Evolutionary conservation across 1,139 yeast genomes (phyloP), one percentile per base, ranked within the genome.

Genomic region (Hemisphaericaspora lyxosophila): DNA sequence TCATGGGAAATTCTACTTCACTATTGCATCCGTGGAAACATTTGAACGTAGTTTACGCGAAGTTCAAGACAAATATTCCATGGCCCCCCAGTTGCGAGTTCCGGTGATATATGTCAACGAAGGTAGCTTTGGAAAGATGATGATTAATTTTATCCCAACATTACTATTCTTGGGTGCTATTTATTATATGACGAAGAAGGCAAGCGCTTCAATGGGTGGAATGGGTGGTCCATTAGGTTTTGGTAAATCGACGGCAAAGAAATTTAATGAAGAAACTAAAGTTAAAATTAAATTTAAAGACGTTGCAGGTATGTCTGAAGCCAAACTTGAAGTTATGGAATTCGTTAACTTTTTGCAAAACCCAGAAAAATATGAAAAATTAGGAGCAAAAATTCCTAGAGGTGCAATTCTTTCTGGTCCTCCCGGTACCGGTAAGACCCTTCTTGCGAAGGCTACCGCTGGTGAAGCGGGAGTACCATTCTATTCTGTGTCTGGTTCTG

Each of bases 361-460:
- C 49, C 98, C 98, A 9, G 73, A 74, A 36, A 89, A 88, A 58
- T 92, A 89, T 60, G 96, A 90, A 59, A 81, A 79, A 46, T 70
- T 92, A 38, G 98, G 98, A 31, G 98, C 97, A 13, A 88, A 90
- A 62, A 94, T 92, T 48, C 98, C 98, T 35, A 80, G 97, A 58
- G 98, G 98, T 53, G 98, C 98, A 9, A 88, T 92, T 48, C 70
- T 94, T 43, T 86, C 96, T 11, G 98, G 98, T 43, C 96, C 97
- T n/a, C 98, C 98, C 35, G 98, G 98, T 73, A 92, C 98, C 6
- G 98, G 98, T 82, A 92, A 92, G 62, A 92, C 98, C 1, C 70
- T 92, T 47, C 70, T 92, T 42, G 98, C 98, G n/a, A 90, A 87
- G 60, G 98, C 98, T 4, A 92, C 97, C 31, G 98, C 98, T 1